Percentiles rank a stretch among this genome's conserved stretches.
Evolutionary conservation across 75 land plant species (phyloP).

Genomic region (Chamaecyparis obtusa): DNA sequence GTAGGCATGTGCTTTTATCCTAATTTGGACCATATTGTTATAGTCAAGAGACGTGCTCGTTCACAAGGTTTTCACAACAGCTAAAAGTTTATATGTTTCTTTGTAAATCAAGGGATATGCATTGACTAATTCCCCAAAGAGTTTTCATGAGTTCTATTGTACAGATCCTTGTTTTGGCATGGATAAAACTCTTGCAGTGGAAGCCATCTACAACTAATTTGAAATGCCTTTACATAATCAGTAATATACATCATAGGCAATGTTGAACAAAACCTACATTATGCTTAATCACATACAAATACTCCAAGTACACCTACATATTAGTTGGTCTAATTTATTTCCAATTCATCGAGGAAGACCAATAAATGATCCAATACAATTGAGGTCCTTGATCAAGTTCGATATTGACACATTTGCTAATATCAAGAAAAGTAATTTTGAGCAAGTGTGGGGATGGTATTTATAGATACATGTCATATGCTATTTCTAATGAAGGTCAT

Average conservation of each 20-base stretch:
- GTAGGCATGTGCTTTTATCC: conserved; percentile 99
- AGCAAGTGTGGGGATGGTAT: too few species aligned
- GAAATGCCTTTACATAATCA: not conserved
- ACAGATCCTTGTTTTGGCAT: conserved; percentile 31
- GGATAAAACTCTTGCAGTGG: conserved; percentile 55
- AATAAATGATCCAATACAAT: too few species aligned
- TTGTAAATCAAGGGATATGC: not conserved
- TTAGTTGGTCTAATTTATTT: too few species aligned
- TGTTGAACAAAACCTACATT: too few species aligned
- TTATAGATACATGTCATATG: too few species aligned
- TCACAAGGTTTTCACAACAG: conserved; percentile 94
- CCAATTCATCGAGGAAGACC: too few species aligned
- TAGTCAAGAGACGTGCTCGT: conserved; percentile 96
- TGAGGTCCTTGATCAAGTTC: too few species aligned
- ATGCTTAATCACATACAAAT: too few species aligned
- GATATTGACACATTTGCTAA: too few species aligned
- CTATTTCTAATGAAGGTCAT: too few species aligned
- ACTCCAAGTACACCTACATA: too few species aligned
- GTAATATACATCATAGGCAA: not conserved
- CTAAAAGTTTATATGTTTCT: conserved; percentile 23
- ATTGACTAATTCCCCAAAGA: not conserved
- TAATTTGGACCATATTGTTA: conserved; percentile 91
- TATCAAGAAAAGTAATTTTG: too few species aligned
- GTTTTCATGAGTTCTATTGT: not conserved
- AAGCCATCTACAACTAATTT: conserved; percentile 38